Evolutionary conservation across 1,284 basidiomycete species (phyloP), one percentile per base, ranked within the genome.

Genomic region (Naganishia cerealis): DNA sequence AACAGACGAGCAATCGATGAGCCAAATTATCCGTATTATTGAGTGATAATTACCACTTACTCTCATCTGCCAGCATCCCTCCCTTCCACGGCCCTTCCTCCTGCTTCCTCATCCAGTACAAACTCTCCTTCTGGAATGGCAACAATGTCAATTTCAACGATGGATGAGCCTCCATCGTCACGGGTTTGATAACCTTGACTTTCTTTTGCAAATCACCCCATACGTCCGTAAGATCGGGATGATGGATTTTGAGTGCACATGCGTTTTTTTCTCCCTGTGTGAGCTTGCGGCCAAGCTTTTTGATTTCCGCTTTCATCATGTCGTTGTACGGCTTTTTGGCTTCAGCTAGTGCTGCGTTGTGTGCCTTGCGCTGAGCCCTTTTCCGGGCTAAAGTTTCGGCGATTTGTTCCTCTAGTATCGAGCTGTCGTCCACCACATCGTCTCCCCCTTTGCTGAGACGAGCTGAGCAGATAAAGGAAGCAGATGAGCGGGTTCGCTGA

Each of bases 81-180:
- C 96, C 95, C 57, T 84, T 84, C 92, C 94, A 98, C 7, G 87
- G 81, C 3, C 91, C 86, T 68, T 88, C 83, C 81, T 99, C 96
- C 82, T 99, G 96, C 75, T 92, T 86, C 71, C 88, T 87, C 90
- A 99, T 94, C 96, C 96, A 99, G 77, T 85, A 87, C 67, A 99
- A 83, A 78, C 92, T 93, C 81, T 99, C 96, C 70, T 87, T 87
- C 79, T 99, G 95, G 81, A 87, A 87, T 0, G 85, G 86, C n/a
- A 87, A 76, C 0, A 87, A 78, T 55, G 80, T 69, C 68, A 85
- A 80, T 78, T 92, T 94, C 70, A 99, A 82, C 10, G 88, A 88
- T 1, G 82, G 81, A 3, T 96, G 94, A 71, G 95, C 94, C 55
- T 86, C 85, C 58, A 88, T 90, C 73, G 86, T 85, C 69, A 86